phyloP scores from a whole-genome alignment of 495 filamentous ascomycete species.

The Terfezia boudieri region DNA sequence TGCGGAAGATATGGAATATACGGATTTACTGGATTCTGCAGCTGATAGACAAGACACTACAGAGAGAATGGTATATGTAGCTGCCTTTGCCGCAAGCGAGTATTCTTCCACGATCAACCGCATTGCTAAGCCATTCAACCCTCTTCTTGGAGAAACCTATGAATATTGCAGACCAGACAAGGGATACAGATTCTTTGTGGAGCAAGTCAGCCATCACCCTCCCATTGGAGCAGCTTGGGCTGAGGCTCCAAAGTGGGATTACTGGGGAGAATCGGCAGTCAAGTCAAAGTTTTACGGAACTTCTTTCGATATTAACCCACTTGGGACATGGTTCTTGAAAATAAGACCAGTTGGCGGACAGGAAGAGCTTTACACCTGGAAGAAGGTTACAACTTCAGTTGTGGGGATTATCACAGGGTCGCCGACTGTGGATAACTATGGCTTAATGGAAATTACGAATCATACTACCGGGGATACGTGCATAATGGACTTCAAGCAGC shows the following conservation, averaged over 20 bases:
- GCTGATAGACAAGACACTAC: conserved; percentile 67
- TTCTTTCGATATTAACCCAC: conserved; percentile 86
- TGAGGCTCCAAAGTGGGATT: conserved; percentile 85
- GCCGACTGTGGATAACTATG: conserved; percentile 95
- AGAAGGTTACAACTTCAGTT: conserved; percentile 95
- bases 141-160: conserved; percentile 85
- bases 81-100: conserved; percentile 83
- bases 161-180: conserved; percentile 91
- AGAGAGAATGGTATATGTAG: conserved; percentile 89
- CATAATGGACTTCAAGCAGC: conserved; percentile 80
- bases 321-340: conserved; percentile 91
- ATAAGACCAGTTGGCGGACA: conserved; percentile 56
- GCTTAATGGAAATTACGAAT: conserved; percentile 91
- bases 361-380: conserved; percentile 93
- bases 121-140: conserved; percentile 96
- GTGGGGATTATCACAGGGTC: conserved; percentile 94
- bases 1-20: conserved; percentile 93
- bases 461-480: conserved; percentile 82
- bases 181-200: conserved; percentile 92
- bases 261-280: conserved; percentile 92
- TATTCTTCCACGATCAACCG: conserved; percentile 92
- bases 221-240: conserved; percentile 87
- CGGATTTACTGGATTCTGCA: conserved; percentile 74
- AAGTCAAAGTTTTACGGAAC: conserved; percentile 96
- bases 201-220: conserved; percentile 96